Conservation (phyloP, 139 green algal species). For the Coccomyxa sp. region DNA sequence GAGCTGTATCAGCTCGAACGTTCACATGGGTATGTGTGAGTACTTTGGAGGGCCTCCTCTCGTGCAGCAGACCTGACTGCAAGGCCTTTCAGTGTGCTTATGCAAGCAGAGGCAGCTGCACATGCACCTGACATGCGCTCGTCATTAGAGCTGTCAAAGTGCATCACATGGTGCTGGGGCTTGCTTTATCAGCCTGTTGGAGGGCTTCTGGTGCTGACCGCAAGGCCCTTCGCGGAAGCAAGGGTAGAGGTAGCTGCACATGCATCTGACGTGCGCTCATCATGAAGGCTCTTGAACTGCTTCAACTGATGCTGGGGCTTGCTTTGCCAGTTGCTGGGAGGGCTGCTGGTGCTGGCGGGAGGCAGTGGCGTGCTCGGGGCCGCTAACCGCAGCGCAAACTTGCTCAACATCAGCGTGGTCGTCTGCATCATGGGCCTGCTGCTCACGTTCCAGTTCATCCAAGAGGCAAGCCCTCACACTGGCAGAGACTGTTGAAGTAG, state of each 20-base stretch:
- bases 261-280: no score
- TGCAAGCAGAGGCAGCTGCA: no score
- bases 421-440: slow-evolving; percentile 32
- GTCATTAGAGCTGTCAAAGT: no score
- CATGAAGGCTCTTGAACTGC: no score
- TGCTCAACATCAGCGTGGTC: slow-evolving; percentile 29
- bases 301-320: not conserved
- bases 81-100: no score
- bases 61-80: no score
- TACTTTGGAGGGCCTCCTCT: no score
- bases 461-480: slow-evolving; percentile 13
- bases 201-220: not conserved
- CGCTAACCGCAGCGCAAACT: not conserved
- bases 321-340: slow-evolving; percentile 20
- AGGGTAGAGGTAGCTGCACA: no score
- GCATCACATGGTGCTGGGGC: not conserved
- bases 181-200: not conserved
- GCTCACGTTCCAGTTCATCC: slow-evolving; percentile 29
- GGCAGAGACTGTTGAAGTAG: not conserved
- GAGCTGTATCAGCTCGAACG: no score
- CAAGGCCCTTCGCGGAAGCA: no score
- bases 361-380: slow-evolving; percentile 21
- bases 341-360: slow-evolving; percentile 13
- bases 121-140: no score
- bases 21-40: no score